Evolutionary conservation across 352 stramenopile genomes (phyloP), one percentile per base, ranked within the genome.

Genomic region (Blastocystis sp.): DNA sequence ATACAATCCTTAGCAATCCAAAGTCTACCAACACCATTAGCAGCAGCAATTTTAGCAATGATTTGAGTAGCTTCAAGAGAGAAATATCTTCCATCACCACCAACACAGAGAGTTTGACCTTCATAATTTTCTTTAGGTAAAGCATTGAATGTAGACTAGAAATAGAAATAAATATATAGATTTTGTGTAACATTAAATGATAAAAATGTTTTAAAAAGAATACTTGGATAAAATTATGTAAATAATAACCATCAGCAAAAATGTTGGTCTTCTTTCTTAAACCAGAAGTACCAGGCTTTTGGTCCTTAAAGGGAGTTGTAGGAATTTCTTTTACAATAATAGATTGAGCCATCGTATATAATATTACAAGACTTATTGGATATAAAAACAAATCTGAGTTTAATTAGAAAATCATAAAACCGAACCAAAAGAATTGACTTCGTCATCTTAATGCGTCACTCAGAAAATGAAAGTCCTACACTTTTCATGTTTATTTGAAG

Each of bases 221-320:
- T 39, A 43, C 33, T 58, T 82, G 77, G 46, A 80, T 77, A 41
- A 91, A 93, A 74, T 98, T 99, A 71, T 96, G 77, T 24, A 99
- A 76, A 74, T 98, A 99, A 70, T 94, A 81, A 56, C 81, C 66
- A 39, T 84, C 78, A 83, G 94, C 94, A 74, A 98, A 98, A 24
- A 85, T 80, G 70, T 93, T 93, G 2, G 88, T 95, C 78, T 96
- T 95, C 76, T 98, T 97, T 55, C 91, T 78, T 30, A 98, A 73
- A 40, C 91, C 91, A 24, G 82, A 94, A 10, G 91, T 98, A 46
- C 91, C 90, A 0, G 90, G 88, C 40, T 72, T 72, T 30, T 72
- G 67, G 23, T 65, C 67, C 40, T 70, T 64, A 42, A 56, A 72
- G n/a, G 67, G 67, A 25, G 65, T 70, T 4, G 67, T 72, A 18